phyloP scores from a whole-genome alignment of 192 early-diverging fungal species.

The Coemansia javaensis region DNA sequence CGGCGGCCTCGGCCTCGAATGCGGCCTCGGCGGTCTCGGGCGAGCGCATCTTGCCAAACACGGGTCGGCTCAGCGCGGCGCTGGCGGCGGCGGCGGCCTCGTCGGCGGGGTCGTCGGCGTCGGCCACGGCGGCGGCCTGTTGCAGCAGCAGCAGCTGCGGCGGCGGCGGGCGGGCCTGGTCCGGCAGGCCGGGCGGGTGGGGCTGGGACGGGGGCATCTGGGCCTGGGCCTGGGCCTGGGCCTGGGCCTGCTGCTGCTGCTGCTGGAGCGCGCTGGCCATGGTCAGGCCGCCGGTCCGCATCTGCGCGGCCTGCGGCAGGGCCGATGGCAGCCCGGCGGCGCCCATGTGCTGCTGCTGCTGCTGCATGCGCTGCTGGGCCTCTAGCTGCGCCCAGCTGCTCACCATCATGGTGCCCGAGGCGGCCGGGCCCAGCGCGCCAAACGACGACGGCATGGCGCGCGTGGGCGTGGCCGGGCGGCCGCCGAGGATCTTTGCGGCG shows the following conservation, averaged over 20 bases:
- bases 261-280: constrained; percentile 37
- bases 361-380: constrained; percentile 27
- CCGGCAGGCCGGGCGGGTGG: not conserved
- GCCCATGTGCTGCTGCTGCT: constrained; percentile 15
- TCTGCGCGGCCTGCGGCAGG: not conserved
- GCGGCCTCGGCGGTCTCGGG: constrained; percentile 34
- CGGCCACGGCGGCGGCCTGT: constrained; percentile 5
- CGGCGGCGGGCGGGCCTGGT: not conserved
- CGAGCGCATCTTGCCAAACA: constrained; percentile 25
- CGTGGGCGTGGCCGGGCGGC: not conserved
- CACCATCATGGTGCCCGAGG: constrained; percentile 2
- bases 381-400: constrained; percentile 46
- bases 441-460: not conserved
- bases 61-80: constrained; percentile 11
- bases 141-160: constrained; percentile 9
- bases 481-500: not conserved
- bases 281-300: constrained; percentile 9
- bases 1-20: constrained; percentile 12
- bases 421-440: not conserved
- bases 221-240: not conserved
- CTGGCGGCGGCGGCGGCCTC: not conserved
- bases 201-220: not conserved
- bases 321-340: constrained; percentile 3
- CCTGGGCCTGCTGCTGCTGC: constrained; percentile 10
- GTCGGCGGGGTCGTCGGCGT: constrained; percentile 9